Evolutionary conservation across 164 flowering plant species (phyloP), one percentile per base, ranked within the genome.

Genomic region (Magnolia kwangsiensis): DNA sequence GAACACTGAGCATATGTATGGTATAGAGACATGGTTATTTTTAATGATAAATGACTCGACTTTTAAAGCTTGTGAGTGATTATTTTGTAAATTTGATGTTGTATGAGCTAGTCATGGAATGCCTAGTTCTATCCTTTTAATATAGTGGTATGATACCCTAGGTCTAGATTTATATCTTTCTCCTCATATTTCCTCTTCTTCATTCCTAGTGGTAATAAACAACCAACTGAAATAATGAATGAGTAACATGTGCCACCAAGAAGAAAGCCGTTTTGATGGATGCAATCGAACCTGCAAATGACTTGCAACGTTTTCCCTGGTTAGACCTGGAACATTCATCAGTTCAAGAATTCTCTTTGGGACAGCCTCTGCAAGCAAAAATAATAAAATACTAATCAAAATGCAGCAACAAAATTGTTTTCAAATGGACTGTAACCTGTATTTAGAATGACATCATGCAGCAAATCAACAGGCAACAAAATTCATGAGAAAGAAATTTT

Each of bases 221-320:
- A 1, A 55, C 13, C 61, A 55, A 16, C 61, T 55, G 61, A 11
- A 16, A 55, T 55, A 55, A 3, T 55, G 61, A 55, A 16, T 16
- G 16, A 55, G 61, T 55, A 9, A 19, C 3, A 55, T 2, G 7
- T 66, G 69, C 7, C 45, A 23, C 31, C 29, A 66, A 20, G 14
- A 23, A 66, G 69, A 45, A 51, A 27, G 21, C 29, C 5, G 51
- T 72, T 21, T 72, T 21, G 74, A 64, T 20, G 2, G 23, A 31
- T 27, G 31, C 63, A 74, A 73, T 37, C 83, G 82, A 71, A 92
- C 98, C 98, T 94, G 98, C 78, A 94, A 84, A 87, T 94, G 98
- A 78, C 98, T 94, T 9, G 98, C 98, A 76, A 94, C 94, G 83
- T 94, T 91, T 82, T 94, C 97, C 81, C 98, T 87, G 49, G 94